Conservation (phyloP, 2,329 filamentous ascomycete species). For the Aspergillus caelatus region DNA sequence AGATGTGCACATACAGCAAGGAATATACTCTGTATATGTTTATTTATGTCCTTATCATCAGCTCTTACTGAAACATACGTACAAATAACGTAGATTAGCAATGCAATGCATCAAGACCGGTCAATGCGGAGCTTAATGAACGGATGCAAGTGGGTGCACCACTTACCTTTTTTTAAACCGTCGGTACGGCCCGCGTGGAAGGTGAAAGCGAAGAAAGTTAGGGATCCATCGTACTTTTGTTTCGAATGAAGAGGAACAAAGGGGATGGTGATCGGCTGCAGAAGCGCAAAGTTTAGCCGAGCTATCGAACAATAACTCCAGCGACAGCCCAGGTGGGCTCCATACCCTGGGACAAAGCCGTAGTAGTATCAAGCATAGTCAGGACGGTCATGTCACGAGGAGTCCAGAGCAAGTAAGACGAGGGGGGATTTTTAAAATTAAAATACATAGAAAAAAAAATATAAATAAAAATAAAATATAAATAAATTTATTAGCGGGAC, state of each 20-base stretch:
- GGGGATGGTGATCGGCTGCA: not conserved
- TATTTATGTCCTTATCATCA: not conserved
- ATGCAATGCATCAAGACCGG: constrained; percentile 1
- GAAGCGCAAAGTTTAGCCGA: constrained; percentile 2
- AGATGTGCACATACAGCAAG: not conserved
- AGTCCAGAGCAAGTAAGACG: not conserved
- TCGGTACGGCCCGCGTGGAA: constrained; percentile 21
- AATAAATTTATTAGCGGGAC: not conserved
- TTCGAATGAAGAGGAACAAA: not conserved
- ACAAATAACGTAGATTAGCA: not conserved
- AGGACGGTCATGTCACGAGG: not conserved
- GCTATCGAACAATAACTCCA: not conserved
- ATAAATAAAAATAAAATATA: not conserved
- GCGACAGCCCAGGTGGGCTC: not conserved
- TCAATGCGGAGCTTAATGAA: constrained; percentile 12
- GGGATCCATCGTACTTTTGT: constrained; percentile 11
- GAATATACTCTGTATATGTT: not conserved
- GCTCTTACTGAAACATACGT: not conserved
- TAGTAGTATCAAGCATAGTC: not conserved
- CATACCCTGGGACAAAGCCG: not conserved
- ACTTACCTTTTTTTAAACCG: not conserved
- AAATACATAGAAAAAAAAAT: not conserved
- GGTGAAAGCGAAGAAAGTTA: constrained; percentile 4
- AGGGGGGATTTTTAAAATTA: not conserved
- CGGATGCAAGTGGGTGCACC: constrained; percentile 2